Conservation (phyloP, 345 rosid species). For the Camelina laxa region DNA sequence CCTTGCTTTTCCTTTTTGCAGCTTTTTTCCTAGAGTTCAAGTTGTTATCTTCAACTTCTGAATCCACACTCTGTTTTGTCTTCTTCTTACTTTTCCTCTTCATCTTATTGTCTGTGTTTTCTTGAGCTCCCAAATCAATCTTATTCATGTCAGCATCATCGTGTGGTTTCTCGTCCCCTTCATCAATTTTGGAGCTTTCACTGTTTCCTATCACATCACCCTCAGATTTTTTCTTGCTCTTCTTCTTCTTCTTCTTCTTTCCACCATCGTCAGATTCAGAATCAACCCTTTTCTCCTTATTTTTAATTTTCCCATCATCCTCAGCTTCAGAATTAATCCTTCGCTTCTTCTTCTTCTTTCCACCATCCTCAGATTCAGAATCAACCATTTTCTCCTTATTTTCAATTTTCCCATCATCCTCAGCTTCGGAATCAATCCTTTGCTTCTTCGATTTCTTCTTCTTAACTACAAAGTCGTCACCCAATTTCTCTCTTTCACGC, state of each 20-base stretch:
- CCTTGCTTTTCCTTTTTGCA: conserved; percentile 12
- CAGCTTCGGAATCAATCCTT: neutral
- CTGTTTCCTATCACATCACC: neutral
- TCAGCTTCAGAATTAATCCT: too few relatives aligned
- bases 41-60: neutral
- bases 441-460: conserved; percentile 13
- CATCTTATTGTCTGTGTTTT: neutral
- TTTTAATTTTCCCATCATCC: neutral
- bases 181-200: conserved; percentile 4
- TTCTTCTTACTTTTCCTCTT: conserved; percentile 29
- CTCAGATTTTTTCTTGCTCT: conserved; percentile 7
- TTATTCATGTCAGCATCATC: conserved; percentile 18
- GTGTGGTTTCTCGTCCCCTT: neutral
- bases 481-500: neutral
- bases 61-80: neutral
- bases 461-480: neutral
- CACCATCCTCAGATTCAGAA: neutral
- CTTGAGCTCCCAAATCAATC: conserved; percentile 27
- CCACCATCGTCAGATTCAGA: conserved; percentile 1
- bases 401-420: too few relatives aligned
- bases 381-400: too few relatives aligned
- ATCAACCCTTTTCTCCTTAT: conserved; percentile 2
- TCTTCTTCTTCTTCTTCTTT: conserved; percentile 10
- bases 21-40: neutral
- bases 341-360: neutral